Conservation (phyloP, 2,329 filamentous ascomycete genomes). For the Neobulgaria alba region DNA sequence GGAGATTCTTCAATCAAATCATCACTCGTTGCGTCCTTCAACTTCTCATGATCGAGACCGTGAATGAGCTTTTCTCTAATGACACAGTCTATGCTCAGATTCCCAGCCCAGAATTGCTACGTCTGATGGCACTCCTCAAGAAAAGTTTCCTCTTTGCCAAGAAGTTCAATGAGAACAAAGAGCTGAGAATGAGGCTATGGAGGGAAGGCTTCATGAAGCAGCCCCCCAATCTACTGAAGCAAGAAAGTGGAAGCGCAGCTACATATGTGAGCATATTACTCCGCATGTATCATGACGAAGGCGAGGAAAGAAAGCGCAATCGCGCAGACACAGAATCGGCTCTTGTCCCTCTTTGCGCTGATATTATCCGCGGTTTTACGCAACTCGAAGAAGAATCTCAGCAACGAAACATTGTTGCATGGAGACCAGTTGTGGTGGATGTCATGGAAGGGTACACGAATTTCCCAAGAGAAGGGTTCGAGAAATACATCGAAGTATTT, state of each 20-base stretch:
- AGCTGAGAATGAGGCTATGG: conserved; percentile 89
- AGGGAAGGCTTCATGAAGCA: conserved; percentile 99
- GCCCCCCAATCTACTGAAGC: conserved; percentile 92
- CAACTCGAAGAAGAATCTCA: conserved; percentile 90
- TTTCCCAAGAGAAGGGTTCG: conserved; percentile 75
- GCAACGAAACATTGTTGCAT: conserved; percentile 92
- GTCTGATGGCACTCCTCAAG: conserved; percentile 89
- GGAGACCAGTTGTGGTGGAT: conserved; percentile 94
- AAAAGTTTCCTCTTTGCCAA: conserved; percentile 95
- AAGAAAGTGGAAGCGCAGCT: conserved; percentile 84
- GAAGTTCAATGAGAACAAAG: conserved; percentile 96
- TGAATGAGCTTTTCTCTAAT: conserved; percentile 97
- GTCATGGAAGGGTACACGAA: conserved; percentile 87
- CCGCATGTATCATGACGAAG: conserved; percentile 91
- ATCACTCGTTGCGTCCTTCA: conserved; percentile 98
- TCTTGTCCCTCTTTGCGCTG: conserved; percentile 86
- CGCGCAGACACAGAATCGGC: conserved; percentile 81
- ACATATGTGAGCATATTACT: conserved; percentile 96
- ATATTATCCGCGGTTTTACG: conserved; percentile 83
- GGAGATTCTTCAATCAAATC: conserved; percentile 97
- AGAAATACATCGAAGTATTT: conserved; percentile 70
- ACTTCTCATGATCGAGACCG: conserved; percentile 98
- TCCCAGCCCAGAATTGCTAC: conserved; percentile 78
- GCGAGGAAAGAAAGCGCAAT: conserved; percentile 70
- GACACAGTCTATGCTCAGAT: conserved; percentile 91